Evolutionary conservation across 139 green algal genomes (phyloP), one percentile per base, ranked within the genome.

Genomic region (Chlorella sorokiniana): DNA sequence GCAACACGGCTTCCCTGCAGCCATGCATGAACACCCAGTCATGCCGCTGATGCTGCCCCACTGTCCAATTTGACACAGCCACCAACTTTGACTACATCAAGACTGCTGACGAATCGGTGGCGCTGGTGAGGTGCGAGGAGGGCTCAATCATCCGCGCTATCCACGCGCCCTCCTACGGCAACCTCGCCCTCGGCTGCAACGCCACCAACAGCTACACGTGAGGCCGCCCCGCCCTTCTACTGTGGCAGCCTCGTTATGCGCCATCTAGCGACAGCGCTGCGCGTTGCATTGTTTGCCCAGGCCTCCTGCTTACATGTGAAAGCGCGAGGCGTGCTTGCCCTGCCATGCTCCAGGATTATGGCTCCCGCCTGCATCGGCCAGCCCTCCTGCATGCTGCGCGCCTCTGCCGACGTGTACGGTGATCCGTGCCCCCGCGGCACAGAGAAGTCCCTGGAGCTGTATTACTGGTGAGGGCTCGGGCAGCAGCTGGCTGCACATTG

Each of bases 191-290:
- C 27, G 45, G 45, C 4, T 76, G 69, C 69, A 76, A 76, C 69
- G n/a, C 69, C 4, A 76, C 69, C 44, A 40, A 40, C 69, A 62
- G 29, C 69, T 76, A 62, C n/a, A 9, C 31, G 69, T 76, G 69
- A 76, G 69, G n/a, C n/a, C n/a, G n/a, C n/a, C n/a, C n/a, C n/a
- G n/a, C n/a, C n/a, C n/a, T n/a, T n/a, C n/a, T n/a, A n/a, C n/a
- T n/a, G n/a, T n/a, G n/a, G n/a, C n/a, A n/a, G n/a, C n/a, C n/a
- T n/a, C n/a, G n/a, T n/a, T n/a, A n/a, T n/a, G n/a, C n/a, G n/a
- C n/a, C n/a, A n/a, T n/a, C n/a, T n/a, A n/a, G n/a, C n/a, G n/a
- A n/a, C n/a, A n/a, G n/a, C n/a, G n/a, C n/a, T n/a, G n/a, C n/a
- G n/a, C n/a, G n/a, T n/a, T n/a, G n/a, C n/a, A n/a, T n/a, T n/a